phyloP scores from a whole-genome alignment of 2,329 filamentous ascomycete species.

The Pestalotiopsis sp. region DNA sequence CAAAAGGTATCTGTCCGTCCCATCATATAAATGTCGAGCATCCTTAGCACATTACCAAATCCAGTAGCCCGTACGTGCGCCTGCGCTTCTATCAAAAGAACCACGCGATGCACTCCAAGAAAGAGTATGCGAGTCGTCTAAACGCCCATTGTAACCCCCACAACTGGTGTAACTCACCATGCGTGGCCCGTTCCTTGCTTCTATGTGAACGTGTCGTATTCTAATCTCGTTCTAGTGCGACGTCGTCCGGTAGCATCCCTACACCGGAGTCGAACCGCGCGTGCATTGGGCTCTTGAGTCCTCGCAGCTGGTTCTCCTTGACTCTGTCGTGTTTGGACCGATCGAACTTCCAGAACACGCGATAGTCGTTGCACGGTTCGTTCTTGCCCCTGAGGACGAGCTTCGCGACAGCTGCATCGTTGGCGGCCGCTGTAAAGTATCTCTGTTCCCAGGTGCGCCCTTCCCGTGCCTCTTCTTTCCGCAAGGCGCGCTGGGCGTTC shows the following conservation, averaged over 20 bases:
- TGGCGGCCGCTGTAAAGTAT: conserved; percentile 22
- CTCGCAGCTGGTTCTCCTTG: conserved; percentile 15
- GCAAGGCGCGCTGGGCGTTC: conserved; percentile 68
- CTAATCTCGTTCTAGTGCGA: not conserved
- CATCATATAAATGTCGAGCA: not conserved
- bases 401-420: conserved; percentile 21
- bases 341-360: conserved; percentile 29
- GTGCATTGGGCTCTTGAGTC: conserved; percentile 26
- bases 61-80: not conserved
- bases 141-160: conserved; percentile 5
- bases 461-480: conserved; percentile 22
- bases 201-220: not conserved
- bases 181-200: not conserved
- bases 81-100: not conserved
- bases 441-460: conserved; percentile 25
- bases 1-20: not conserved
- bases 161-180: not conserved
- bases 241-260: conserved; percentile 15
- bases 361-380: conserved; percentile 10
- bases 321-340: conserved; percentile 24
- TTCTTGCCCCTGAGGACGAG: conserved; percentile 14
- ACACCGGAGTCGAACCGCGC: conserved; percentile 28
- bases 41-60: too few species aligned
- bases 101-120: not conserved
- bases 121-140: not conserved